Conservation (phyloP, 73 alveolate genomes). For the Diophrys sp. region DNA sequence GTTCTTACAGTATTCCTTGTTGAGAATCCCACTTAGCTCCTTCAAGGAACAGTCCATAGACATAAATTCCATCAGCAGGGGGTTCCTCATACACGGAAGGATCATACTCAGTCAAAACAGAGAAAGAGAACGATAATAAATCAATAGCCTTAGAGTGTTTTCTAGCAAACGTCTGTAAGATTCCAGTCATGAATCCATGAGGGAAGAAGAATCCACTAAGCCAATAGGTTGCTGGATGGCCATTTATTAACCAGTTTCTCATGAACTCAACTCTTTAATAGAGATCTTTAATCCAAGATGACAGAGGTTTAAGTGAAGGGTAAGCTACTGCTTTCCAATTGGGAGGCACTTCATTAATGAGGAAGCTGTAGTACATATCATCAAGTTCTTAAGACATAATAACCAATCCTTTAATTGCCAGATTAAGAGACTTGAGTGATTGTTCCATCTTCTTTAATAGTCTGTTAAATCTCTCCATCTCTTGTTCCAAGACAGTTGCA, state of each 20-base stretch:
- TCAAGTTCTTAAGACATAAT: slow-evolving; percentile 99
- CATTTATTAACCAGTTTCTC: slow-evolving; percentile 95
- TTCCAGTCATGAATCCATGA: slow-evolving; percentile 95
- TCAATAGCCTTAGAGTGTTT: slow-evolving; percentile 78
- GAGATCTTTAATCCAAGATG: slow-evolving; percentile 98
- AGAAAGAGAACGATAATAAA: slow-evolving; percentile 64
- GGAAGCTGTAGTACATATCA: slow-evolving; percentile 88
- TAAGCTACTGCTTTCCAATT: slow-evolving; percentile 95
- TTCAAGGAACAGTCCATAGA: slow-evolving; percentile 98
- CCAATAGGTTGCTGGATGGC: slow-evolving; percentile 98
- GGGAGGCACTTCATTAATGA: slow-evolving; percentile 96
- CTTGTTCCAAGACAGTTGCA: slow-evolving; percentile 92
- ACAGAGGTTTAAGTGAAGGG: slow-evolving; percentile 92
- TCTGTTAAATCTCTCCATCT: slow-evolving; percentile 90
- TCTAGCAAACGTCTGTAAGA: slow-evolving; percentile 83
- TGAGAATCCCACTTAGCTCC: slow-evolving; percentile 99
- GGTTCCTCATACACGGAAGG: slow-evolving; percentile 71
- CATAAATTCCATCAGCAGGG: slow-evolving; percentile 98
- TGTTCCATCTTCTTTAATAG: slow-evolving; percentile 81
- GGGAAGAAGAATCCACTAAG: slow-evolving; percentile 99
- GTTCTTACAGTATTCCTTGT: slow-evolving; percentile 57
- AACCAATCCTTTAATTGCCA: slow-evolving; percentile 95
- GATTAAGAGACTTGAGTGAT: slow-evolving; percentile 82
- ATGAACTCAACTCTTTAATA: slow-evolving; percentile 94
- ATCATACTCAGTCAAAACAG: slow-evolving; percentile 9